phyloP scores from a whole-genome alignment of 2,329 filamentous ascomycete species.

The Sordariomycetes sp. region DNA sequence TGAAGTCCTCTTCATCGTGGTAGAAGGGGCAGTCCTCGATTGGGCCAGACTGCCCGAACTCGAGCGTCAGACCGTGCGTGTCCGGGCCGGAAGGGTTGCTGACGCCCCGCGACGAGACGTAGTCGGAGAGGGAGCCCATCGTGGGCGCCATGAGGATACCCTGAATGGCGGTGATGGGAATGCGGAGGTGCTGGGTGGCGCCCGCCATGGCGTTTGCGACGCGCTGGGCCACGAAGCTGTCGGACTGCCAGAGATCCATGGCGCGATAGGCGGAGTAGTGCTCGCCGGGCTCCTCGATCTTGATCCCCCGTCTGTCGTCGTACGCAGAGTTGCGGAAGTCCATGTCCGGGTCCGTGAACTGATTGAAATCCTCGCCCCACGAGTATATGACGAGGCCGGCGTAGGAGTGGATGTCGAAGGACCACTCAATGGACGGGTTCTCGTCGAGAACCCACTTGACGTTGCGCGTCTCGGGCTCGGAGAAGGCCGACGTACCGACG shows the following conservation, averaged over 20 bases:
- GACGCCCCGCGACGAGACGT: conserved; percentile 30
- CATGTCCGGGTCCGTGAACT: conserved; percentile 27
- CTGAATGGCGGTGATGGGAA: conserved; percentile 23
- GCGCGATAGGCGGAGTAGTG: conserved; percentile 34
- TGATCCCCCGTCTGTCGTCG: conserved; percentile 34
- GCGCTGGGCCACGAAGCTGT: conserved; percentile 16
- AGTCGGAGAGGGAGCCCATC: conserved; percentile 30
- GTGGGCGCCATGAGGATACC: conserved; percentile 29
- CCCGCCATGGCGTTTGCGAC: conserved; percentile 25
- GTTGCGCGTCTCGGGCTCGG: conserved; percentile 42
- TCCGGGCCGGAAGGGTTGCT: conserved; percentile 18
- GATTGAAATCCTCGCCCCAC: conserved; percentile 43
- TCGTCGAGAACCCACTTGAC: conserved; percentile 37
- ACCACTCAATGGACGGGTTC: conserved; percentile 37
- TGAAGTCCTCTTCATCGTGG: conserved; percentile 26
- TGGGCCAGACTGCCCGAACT: conserved; percentile 27
- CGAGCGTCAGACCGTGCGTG: conserved; percentile 28
- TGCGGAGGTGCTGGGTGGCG: conserved; percentile 17
- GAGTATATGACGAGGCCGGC: conserved; percentile 37
- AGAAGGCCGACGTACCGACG: conserved; percentile 35
- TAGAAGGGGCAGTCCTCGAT: conserved; percentile 28
- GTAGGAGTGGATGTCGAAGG: conserved; percentile 44
- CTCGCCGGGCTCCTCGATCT: conserved; percentile 15
- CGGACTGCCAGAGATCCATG: conserved; percentile 12
- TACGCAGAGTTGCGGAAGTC: conserved; percentile 39